Base-by-base conservation (phyloP, 495 filamentous ascomycete genomes). In the Aspergillus mulundensis region DNA sequence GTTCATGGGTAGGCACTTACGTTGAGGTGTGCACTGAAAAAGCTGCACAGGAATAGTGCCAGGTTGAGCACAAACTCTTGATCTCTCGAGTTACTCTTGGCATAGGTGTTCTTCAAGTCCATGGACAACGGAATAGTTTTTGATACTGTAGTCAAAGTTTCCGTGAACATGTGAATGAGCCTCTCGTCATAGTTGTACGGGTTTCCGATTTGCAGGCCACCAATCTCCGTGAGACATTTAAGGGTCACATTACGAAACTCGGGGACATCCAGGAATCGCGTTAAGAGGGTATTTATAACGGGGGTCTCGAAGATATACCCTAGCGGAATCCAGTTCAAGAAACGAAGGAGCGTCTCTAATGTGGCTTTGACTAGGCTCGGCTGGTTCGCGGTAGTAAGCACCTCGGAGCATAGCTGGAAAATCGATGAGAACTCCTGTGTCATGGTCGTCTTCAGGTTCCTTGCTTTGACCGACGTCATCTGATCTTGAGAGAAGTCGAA, bases 401-500 rank as follows among this genome's bases (percentile, higher is more conserved):
- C 89, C 69, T 97, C 91, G 20, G 88, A 90, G 76, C 94, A 99
- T 23, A 99, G 82, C 72, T 95, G 88, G 77, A 96, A 99, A 60
- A 99, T 97, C 7, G 89, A 87, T 0, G 94, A 95, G 66, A 99
- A 99, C 68, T 97, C 95, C 62, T 89, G 84, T 71, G 91, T 96
- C 94, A 99, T 99, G 39, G 89, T 95, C 32, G 89, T 91, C 76
- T 99, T 99, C 41, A 99, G 74, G 61, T 95, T 95, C 65, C 92
- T 85, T 20, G 91, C 93, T 78, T 97, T 99, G 23, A 85, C 82
- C 25, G 92, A 96, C 12, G 95, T 99, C 93, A 97, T 95, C 68
- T 96, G 91, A 61, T 97, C 94, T 48, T 93, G 91, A 7, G 95
- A 97, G 69, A 91, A 99, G 72, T 99, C 94, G 66, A 99, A 97